These are phyloP conservation scores for Exophiala sp. DNA, from an alignment of 2,329 filamentous ascomycete genomes.

Conservation along the genomic window DNA sequence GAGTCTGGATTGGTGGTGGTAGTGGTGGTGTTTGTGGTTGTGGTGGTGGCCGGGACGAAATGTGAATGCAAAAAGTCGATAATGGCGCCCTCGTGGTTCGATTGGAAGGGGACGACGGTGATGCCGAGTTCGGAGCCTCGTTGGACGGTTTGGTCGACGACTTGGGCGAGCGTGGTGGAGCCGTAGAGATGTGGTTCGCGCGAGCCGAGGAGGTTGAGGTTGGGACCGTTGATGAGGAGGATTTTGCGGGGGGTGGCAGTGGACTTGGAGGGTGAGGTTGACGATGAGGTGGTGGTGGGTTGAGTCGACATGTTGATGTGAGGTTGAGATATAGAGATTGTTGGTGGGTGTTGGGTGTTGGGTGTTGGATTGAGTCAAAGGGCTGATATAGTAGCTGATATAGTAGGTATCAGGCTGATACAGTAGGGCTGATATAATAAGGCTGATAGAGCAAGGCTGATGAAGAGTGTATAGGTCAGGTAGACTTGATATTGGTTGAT, in stretches of 20 bases:
- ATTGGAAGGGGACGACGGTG: slow-evolving; percentile 59
- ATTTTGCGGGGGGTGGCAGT: slow-evolving; percentile 39
- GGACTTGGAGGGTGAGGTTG: background rate
- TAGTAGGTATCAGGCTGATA: no score
- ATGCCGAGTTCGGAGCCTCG: slow-evolving; percentile 49
- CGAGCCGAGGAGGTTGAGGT: slow-evolving; percentile 72
- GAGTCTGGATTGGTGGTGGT: background rate
- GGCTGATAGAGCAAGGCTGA: no score
- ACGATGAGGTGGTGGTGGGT: no score
- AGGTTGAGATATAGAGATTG: no score
- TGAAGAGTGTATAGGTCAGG: no score
- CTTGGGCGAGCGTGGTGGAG: slow-evolving; percentile 58
- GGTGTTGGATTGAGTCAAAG: no score
- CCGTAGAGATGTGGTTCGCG: slow-evolving; percentile 71
- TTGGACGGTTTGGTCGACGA: slow-evolving; percentile 46
- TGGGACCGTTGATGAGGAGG: slow-evolving; percentile 74
- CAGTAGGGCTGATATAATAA: no score
- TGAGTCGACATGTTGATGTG: no score
- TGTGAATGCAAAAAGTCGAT: slow-evolving; percentile 66
- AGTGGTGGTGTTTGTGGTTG: background rate
- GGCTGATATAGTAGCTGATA: no score
- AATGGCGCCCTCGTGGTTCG: slow-evolving; percentile 70
- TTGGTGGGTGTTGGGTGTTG: no score
- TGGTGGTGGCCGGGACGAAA: slow-evolving; percentile 4
- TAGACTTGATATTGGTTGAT: no score